Percentiles rank a stretch among this genome's conserved stretches.
Conservation (phyloP, 345 rosid genomes). For the Leavenworthia alabamica region DNA sequence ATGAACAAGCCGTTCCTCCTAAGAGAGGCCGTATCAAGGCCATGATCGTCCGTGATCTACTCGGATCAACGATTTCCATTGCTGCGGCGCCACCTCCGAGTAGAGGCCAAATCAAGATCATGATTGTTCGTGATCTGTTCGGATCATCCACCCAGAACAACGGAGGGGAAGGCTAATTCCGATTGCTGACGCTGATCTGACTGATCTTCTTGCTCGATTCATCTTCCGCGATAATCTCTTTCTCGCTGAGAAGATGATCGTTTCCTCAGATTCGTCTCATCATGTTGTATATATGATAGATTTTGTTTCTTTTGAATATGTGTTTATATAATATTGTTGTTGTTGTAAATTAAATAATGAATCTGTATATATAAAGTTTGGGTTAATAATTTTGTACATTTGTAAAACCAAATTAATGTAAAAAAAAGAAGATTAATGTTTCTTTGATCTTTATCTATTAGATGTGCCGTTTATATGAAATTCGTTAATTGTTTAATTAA, state of each 20-base stretch:
- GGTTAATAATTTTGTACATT: neutral
- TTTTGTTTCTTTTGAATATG: neutral
- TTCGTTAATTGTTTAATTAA: neutral
- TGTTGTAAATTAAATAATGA: neutral
- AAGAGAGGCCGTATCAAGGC: slow-evolving; percentile 21
- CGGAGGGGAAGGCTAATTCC: neutral
- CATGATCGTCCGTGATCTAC: slow-evolving; percentile 10
- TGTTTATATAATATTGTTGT: neutral
- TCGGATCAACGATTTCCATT: neutral
- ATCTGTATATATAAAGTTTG: neutral
- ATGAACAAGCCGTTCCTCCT: neutral
- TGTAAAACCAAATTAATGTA: neutral
- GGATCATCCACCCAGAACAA: neutral
- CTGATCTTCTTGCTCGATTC: neutral
- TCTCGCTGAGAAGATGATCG: neutral
- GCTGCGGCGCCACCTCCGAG: neutral
- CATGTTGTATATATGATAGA: neutral
- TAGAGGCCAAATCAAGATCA: slow-evolving; percentile 10
- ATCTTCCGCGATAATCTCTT: neutral
- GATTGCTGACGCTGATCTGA: neutral
- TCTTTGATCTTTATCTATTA: neutral
- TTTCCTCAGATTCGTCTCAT: neutral
- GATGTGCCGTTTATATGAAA: neutral
- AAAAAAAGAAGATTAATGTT: neutral
- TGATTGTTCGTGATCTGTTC: slow-evolving; percentile 17